These are phyloP conservation scores for Aspergillus pseudotamarii DNA, from an alignment of 2,329 filamentous ascomycete genomes.

Conservation along the genomic window DNA sequence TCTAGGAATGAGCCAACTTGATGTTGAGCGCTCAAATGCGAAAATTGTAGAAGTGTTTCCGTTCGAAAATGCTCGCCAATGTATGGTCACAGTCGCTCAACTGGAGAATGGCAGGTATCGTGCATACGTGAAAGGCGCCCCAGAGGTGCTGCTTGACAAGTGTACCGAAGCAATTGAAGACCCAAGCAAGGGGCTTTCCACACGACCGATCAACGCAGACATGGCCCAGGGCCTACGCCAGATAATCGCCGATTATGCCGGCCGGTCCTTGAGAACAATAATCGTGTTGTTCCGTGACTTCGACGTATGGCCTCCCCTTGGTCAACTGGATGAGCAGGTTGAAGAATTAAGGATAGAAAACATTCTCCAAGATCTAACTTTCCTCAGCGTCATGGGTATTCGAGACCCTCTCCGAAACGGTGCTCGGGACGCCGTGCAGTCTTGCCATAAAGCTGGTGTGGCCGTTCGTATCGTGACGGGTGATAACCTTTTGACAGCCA, in stretches of 20 bases:
- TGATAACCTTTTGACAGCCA: conserved; percentile 67
- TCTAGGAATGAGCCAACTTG: conserved; percentile 62
- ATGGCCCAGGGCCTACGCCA: not conserved
- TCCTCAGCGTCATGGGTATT: conserved; percentile 66
- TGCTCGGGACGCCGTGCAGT: conserved; percentile 62
- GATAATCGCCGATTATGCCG: conserved; percentile 31
- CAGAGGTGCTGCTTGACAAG: conserved; percentile 36
- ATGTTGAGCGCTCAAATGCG: conserved; percentile 59
- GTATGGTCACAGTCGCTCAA: conserved; percentile 43
- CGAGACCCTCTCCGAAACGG: conserved; percentile 66
- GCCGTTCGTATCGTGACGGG: conserved; percentile 69
- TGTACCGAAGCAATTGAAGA: conserved; percentile 24
- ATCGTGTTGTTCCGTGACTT: conserved; percentile 71
- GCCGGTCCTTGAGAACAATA: conserved; percentile 67
- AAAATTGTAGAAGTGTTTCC: conserved; percentile 65
- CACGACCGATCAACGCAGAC: not conserved
- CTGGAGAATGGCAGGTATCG: conserved; percentile 27
- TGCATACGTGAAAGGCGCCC: conserved; percentile 40
- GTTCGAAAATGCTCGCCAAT: conserved; percentile 71
- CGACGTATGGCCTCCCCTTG: conserved; percentile 59
- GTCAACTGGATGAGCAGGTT: not conserved
- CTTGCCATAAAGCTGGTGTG: conserved; percentile 64
- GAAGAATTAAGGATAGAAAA: not conserved
- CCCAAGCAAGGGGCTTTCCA: conserved; percentile 12
- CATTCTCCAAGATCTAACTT: conserved; percentile 56